These are phyloP conservation scores for Brassica juncea DNA, from an alignment of 345 rosid genomes.

Conservation along the genomic window DNA sequence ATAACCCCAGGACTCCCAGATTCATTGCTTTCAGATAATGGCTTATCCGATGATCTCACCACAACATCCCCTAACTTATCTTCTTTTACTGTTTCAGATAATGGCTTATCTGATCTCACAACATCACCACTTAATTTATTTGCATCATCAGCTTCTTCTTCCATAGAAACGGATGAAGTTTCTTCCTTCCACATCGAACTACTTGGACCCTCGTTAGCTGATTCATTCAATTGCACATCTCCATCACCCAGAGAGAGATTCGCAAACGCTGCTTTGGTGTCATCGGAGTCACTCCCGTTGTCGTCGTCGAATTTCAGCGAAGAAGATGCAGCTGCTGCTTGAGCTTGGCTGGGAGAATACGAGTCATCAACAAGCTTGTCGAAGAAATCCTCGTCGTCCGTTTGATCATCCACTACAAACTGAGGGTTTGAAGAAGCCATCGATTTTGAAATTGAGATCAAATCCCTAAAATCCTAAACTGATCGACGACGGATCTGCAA, in stretches of 20 bases:
- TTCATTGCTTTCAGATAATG: conserved; percentile 41
- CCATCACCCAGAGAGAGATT: conserved; percentile 50
- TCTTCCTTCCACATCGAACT: conserved; percentile 18
- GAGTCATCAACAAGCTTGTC: conserved; percentile 86
- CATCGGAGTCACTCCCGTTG: conserved; percentile 59
- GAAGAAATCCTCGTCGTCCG: conserved; percentile 95
- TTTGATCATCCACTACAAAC: conserved; percentile 88
- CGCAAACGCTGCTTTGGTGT: conserved; percentile 60
- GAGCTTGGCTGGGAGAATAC: conserved; percentile 26
- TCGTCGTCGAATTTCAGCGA: conserved; percentile 37
- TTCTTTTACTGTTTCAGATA: conserved; percentile 17
- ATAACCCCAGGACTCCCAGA: conserved; percentile 57
- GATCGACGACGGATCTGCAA: conserved; percentile 32
- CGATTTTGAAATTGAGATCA: background rate
- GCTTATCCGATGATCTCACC: conserved; percentile 27
- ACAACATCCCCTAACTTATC: conserved; percentile 32
- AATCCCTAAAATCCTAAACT: conserved; percentile 29
- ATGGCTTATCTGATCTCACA: conserved; percentile 22
- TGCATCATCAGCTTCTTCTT: conserved; percentile 22
- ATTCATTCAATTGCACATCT: conserved; percentile 34
- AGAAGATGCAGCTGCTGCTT: conserved; percentile 30
- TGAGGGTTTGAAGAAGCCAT: conserved; percentile 82
- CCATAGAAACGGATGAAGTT: conserved; percentile 25
- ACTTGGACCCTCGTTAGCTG: background rate
- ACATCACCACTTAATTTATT: conserved; percentile 24